Base-by-base conservation (phyloP, 306 rosid species). In the Cucurbita ficifolia region DNA sequence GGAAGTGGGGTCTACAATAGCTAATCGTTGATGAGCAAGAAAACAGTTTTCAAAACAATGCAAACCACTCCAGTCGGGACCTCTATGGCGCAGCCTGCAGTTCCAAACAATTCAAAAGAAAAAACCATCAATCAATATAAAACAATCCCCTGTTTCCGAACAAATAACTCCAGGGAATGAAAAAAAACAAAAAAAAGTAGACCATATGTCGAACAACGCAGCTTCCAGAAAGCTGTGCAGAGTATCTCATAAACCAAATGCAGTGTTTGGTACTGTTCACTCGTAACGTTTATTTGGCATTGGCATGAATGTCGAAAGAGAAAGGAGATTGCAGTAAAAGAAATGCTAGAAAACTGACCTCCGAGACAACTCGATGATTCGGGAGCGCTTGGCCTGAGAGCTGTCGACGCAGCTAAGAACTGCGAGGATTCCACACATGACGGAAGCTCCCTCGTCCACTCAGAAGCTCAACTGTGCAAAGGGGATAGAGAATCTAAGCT, bases 31-130 rank as follows among this genome's bases (percentile, higher is more conserved):
- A 81, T 94, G 99, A 68, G 99, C 95, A 72, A 94, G 95, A 83
- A 85, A 94, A 69, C 87, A 87, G 75, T 91, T 79, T 13, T 76
- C 92, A 65, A 87, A 78, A 78, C 88, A 91, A 76, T 94, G 99
- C 86, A 94, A 60, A 16, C 99, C 99, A 79, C 99, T 94, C 99
- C 99, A 94, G 56, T 94, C 97, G 75, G 99, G 99, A 58, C 97
- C 99, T 83, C 99, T 82, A 75, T 94, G 99, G 58, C 86, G 81
- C 78, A 94, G 78, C 80, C 98, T 92, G 54, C 76, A 80, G 21
- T 75, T 71, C 18, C 82, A 77, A 51, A 49, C 65, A 59, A 16
- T 21, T 22, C 3, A 16, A 61, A 49, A 17, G 8, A 12, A 17
- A 17, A 43, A 42, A 43, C 17, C 16, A 46, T 12, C 21, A 12